Evolutionary conservation across 169 alveolate genomes (phyloP), one percentile per base, ranked within the genome.

Genomic region (Eimeria maxima): DNA sequence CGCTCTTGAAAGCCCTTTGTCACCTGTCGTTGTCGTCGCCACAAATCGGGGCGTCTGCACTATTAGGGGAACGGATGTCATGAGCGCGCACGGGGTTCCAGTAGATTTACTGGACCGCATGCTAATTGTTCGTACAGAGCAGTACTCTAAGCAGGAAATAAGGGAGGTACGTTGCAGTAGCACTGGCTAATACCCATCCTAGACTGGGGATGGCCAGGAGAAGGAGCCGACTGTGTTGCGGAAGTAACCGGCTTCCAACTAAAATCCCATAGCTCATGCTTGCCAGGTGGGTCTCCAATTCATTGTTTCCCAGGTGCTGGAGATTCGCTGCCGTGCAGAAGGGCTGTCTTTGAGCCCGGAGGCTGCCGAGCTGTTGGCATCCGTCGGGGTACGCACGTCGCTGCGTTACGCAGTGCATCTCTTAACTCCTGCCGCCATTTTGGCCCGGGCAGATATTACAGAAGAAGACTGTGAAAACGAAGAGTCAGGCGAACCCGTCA

Each of bases 41-140:
- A 99, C 99, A 18, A 99, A 99, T 95, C 97, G 99, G 95, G 99
- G 99, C 44, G 98, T 98, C 89, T 76, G 98, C 95, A 97, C 97
- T 24, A 97, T 97, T 89, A 84, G 97, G 63, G 99, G 99, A 11
- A 99, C 99, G 55, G 99, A 99, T 55, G 98, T 99, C 96, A 98
- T 98, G 57, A 98, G 99, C 57, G 99, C 99, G 4, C 99, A 99
- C 96, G 99, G 99, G 53, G 99, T 99, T 44, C 99, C 99, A 0
- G 99, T 99, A 44, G 99, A 99, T 98, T 97, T 99, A n/a, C 97
- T 99, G 93, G 99, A 99, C 97, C 98, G 99, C 93, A 98, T 99
- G 78, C 97, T 99, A 83, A 99, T 99, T 95, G 98, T 99, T 83
- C 99, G 99, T 97, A 99, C 99, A 20, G 97, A 99, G 88, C 99